Conservation (phyloP, 2,329 filamentous ascomycete genomes). For the Shiraia bambusicola region DNA sequence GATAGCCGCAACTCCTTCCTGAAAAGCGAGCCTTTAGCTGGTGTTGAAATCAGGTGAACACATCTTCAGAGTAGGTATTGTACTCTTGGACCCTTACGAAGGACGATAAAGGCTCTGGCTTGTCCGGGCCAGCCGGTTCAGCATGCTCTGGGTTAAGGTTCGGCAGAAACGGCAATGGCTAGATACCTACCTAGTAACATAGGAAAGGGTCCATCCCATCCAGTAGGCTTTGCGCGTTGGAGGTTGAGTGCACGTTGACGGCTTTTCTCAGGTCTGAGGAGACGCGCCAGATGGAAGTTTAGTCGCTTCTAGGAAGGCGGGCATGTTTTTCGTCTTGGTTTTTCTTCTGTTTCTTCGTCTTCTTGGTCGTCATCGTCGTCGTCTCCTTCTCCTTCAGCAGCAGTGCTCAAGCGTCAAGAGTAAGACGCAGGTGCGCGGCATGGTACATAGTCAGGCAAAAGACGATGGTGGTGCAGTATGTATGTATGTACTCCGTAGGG, state of each 20-base stretch:
- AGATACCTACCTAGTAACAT: too few relatives aligned
- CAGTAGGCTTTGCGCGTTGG: slow-evolving; percentile 7
- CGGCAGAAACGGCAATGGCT: slow-evolving; percentile 17
- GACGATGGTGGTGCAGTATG: background rate
- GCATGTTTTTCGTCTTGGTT: background rate
- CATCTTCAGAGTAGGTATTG: background rate
- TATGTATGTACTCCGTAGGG: background rate
- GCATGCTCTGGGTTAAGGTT: slow-evolving; percentile 10
- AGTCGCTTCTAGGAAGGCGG: background rate
- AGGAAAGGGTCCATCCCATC: slow-evolving; percentile 23
- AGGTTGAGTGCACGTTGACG: slow-evolving; percentile 21
- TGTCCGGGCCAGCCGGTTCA: slow-evolving; percentile 1
- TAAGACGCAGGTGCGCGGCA: too few relatives aligned
- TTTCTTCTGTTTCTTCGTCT: too few relatives aligned
- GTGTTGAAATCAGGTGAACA: slow-evolving; percentile 16
- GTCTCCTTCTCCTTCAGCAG: too few relatives aligned
- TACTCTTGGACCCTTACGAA: background rate
- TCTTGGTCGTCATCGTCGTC: too few relatives aligned
- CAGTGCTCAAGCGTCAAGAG: too few relatives aligned
- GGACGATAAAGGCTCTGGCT: background rate
- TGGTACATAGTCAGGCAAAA: too few relatives aligned
- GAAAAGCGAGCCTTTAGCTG: slow-evolving; percentile 7
- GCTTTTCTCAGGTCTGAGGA: slow-evolving; percentile 21
- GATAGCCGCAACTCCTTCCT: slow-evolving; percentile 22
- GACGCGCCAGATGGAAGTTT: slow-evolving; percentile 16